These are phyloP conservation scores for Noccaea caerulescens DNA, from an alignment of 345 rosid genomes.

Conservation along the genomic window DNA sequence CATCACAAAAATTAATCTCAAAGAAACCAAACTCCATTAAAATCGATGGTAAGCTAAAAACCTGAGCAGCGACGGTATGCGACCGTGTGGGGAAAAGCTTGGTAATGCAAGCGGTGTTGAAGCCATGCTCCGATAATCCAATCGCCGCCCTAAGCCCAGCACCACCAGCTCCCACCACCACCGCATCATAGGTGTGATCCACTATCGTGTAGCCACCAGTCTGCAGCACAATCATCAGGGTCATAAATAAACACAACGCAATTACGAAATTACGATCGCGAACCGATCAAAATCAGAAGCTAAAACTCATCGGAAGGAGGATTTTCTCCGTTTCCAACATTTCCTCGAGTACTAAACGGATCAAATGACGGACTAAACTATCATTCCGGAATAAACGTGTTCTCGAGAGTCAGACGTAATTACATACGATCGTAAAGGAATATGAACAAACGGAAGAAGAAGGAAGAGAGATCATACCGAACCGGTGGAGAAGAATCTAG, in stretches of 20 bases:
- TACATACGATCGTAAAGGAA: conserved; percentile 15
- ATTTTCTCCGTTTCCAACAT: neutral
- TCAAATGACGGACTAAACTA: conserved; percentile 24
- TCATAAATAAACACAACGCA: neutral
- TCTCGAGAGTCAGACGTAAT: conserved; percentile 9
- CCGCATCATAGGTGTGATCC: conserved; percentile 95
- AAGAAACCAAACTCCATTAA: conserved; percentile 19
- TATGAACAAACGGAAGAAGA: neutral
- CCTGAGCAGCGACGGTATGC: conserved; percentile 99
- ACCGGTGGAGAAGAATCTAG: conserved; percentile 71
- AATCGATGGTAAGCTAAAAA: conserved; percentile 20
- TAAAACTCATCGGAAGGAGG: neutral
- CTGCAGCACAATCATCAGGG: conserved; percentile 45
- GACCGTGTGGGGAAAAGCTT: conserved; percentile 98
- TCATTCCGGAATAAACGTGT: neutral
- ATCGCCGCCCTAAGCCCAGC: conserved; percentile 97
- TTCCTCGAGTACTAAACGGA: conserved; percentile 5
- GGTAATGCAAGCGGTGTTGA: conserved; percentile 97
- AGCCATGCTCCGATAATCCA: conserved; percentile 99
- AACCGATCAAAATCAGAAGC: conserved; percentile 21
- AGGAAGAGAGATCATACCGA: conserved; percentile 57
- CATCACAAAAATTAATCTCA: conserved; percentile 26
- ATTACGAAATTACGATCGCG: neutral
- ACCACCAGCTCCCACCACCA: conserved; percentile 98
- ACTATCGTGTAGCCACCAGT: conserved; percentile 73